Conservation (phyloP, 2,329 filamentous ascomycete genomes). For the Fusarium sp. region DNA sequence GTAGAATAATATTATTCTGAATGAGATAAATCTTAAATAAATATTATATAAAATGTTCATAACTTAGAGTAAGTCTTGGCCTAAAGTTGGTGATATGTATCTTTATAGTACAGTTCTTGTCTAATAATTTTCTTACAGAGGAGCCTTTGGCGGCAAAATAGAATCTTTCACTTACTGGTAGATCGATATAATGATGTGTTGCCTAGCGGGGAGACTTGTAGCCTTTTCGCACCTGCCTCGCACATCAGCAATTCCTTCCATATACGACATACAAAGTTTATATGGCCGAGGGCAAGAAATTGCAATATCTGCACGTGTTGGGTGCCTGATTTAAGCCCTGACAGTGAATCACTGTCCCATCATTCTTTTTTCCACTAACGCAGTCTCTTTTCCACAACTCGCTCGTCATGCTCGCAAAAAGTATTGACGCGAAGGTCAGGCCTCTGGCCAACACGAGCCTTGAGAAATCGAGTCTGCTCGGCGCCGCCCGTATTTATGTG, state of each 20-base stretch:
- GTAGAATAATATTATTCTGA: too few relatives aligned
- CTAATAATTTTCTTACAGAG: too few relatives aligned
- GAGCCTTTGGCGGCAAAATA: too few relatives aligned
- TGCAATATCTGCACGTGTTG: not conserved
- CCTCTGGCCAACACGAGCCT: conserved; percentile 59
- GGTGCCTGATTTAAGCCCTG: not conserved
- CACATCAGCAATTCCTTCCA: not conserved
- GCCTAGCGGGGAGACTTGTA: not conserved
- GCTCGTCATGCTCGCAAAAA: conserved; percentile 53
- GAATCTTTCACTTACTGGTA: too few relatives aligned
- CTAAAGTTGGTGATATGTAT: too few relatives aligned
- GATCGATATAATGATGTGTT: too few relatives aligned
- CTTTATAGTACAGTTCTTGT: too few relatives aligned
- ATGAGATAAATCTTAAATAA: too few relatives aligned
- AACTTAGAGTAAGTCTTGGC: too few relatives aligned
- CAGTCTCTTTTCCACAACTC: not conserved
- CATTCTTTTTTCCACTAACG: not conserved
- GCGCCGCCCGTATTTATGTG: conserved; percentile 65
- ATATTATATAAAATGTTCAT: too few relatives aligned
- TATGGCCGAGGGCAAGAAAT: not conserved
- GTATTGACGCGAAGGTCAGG: conserved; percentile 59
- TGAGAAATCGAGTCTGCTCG: conserved; percentile 60
- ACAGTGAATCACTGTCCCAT: not conserved
- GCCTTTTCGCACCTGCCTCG: not conserved
- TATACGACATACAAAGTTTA: not conserved